These are phyloP conservation scores for Wickerhamomyces mucosus DNA, from an alignment of 805 yeast genomes.

Conservation along the genomic window DNA sequence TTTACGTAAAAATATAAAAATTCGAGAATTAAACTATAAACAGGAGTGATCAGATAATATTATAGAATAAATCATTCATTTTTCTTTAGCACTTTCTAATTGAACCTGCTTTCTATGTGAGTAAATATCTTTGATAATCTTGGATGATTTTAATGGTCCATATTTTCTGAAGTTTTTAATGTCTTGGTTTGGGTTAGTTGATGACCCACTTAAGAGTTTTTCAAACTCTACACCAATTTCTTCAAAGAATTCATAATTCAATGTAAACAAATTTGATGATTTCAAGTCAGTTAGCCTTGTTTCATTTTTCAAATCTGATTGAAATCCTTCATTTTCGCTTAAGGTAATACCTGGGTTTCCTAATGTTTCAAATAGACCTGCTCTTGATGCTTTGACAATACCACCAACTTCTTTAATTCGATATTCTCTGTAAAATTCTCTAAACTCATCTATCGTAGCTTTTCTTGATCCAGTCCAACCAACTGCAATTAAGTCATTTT, in stretches of 20 bases:
- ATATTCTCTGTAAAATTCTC: slow-evolving; percentile 54
- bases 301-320: slow-evolving; percentile 34
- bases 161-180: slow-evolving; percentile 57
- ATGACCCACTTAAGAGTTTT: slow-evolving; percentile 23
- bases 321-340: slow-evolving; percentile 78
- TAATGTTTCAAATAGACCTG: slow-evolving; percentile 57
- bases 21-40: no score
- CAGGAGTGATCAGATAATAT: no score
- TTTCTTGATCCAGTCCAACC: slow-evolving; percentile 97
- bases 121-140: slow-evolving; percentile 26
- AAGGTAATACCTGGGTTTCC: slow-evolving; percentile 51
- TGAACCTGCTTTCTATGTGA: slow-evolving; percentile 11
- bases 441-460: slow-evolving; percentile 61
- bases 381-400: slow-evolving; percentile 62
- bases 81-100: slow-evolving; percentile 4
- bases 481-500: slow-evolving; percentile 40
- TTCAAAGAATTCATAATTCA: slow-evolving; percentile 48
- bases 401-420: slow-evolving; percentile 65
- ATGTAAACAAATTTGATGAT: slow-evolving; percentile 35
- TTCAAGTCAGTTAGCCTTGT: slow-evolving; percentile 30
- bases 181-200: slow-evolving; percentile 29
- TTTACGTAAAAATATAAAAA: no score
- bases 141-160: slow-evolving; percentile 49
- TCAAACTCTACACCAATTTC: slow-evolving; percentile 41
- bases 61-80: slow-evolving; percentile 4